Evolutionary conservation across 2,329 filamentous ascomycete species (phyloP).

Genomic region (Diaporthe citrichinensis): DNA sequence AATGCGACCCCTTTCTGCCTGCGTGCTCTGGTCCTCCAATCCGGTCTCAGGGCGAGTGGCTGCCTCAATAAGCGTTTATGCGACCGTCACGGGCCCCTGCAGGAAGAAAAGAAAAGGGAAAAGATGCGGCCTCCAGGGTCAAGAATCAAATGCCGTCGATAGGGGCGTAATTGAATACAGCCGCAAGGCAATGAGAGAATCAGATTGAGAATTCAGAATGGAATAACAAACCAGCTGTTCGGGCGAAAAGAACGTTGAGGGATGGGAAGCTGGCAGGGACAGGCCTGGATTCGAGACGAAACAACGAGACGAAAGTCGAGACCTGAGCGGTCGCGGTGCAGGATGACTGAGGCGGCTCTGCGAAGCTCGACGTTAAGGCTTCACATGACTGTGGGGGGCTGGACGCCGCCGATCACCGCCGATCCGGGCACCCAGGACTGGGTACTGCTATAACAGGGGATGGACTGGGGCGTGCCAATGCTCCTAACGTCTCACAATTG

Average conservation of each 20-base stretch:
- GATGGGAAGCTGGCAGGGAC: background rate
- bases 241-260: constrained; percentile 31
- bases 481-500: constrained; percentile 37
- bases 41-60: constrained; percentile 19
- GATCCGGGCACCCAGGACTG: background rate
- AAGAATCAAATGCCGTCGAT: constrained; percentile 12
- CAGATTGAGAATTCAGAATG: constrained; percentile 4
- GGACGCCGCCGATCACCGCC: constrained; percentile 10
- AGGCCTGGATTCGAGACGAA: constrained; percentile 22
- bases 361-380: constrained; percentile 23
- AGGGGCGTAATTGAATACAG: constrained; percentile 5
- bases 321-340: constrained; percentile 9
- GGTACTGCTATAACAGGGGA: constrained; percentile 38
- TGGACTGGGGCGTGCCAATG: constrained; percentile 32
- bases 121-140: constrained; percentile 30
- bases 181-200: constrained; percentile 2
- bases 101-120: background rate
- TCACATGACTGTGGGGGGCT: constrained; percentile 6
- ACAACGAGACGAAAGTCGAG: constrained; percentile 34
- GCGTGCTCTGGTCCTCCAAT: constrained; percentile 17
- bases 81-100: constrained; percentile 1
- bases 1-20: constrained; percentile 24
- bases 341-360: constrained; percentile 1
- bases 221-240: constrained; percentile 39
- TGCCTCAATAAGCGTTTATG: background rate